These are phyloP conservation scores for Hevea brasiliensis DNA, from an alignment of 345 rosid species.

Conservation along the genomic window DNA sequence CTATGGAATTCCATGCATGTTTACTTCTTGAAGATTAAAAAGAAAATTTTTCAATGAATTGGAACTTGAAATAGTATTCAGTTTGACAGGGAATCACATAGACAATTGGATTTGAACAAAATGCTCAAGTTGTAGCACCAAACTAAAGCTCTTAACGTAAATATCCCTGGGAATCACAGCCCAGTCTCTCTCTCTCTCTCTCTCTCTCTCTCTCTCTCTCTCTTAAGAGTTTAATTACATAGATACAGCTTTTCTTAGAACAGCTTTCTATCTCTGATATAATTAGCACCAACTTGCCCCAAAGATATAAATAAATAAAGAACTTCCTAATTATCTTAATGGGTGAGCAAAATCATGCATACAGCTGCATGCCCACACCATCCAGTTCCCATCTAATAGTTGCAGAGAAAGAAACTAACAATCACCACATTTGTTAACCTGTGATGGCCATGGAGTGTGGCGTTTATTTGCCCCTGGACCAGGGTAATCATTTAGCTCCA, in stretches of 20 bases:
- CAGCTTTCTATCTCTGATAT: background rate
- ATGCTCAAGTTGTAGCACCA: background rate
- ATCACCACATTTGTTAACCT: constrained; percentile 20
- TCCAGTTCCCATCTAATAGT: background rate
- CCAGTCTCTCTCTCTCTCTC: too few species aligned
- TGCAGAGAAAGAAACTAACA: constrained; percentile 7
- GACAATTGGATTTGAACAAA: background rate
- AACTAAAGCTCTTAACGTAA: background rate
- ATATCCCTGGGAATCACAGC: background rate
- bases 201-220: background rate
- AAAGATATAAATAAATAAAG: constrained; percentile 2
- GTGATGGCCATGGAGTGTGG: constrained; percentile 31
- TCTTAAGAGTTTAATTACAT: background rate
- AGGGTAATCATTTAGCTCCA: constrained; percentile 34
- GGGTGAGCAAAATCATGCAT: background rate
- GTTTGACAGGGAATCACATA: too few species aligned
- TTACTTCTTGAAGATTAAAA: background rate
- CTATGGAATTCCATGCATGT: background rate
- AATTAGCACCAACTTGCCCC: background rate
- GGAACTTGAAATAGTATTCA: background rate
- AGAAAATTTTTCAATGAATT: background rate
- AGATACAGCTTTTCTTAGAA: too few species aligned
- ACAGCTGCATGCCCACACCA: background rate
- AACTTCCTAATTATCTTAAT: constrained; percentile 5
- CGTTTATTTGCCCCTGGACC: constrained; percentile 34